Conservation (phyloP, 2,329 filamentous ascomycete genomes). For the Botrytis fragariae region DNA sequence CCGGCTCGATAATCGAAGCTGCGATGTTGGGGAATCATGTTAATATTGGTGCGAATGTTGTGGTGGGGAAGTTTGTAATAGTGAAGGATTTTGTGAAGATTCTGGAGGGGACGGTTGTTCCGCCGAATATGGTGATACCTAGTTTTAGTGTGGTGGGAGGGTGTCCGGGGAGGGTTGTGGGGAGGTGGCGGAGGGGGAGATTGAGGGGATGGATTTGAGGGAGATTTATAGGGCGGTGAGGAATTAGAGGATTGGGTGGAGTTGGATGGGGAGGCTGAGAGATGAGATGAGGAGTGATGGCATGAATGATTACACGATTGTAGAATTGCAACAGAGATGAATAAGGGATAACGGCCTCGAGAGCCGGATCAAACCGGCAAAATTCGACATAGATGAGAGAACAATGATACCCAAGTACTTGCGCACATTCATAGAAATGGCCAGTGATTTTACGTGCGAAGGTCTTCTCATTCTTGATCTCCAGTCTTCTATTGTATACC, state of each 20-base stretch:
- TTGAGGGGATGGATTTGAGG: conserved; percentile 62
- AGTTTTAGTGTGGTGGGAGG: conserved; percentile 91
- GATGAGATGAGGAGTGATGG: background rate
- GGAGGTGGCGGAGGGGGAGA: conserved; percentile 71
- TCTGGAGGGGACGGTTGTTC: conserved; percentile 78
- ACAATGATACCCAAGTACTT: conserved; percentile 10
- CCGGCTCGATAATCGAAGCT: conserved; percentile 73
- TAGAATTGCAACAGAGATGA: background rate
- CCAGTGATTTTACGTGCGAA: no score
- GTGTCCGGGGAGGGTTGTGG: conserved; percentile 73
- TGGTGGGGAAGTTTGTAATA: conserved; percentile 82
- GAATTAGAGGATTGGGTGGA: conserved; percentile 40
- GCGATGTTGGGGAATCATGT: conserved; percentile 83
- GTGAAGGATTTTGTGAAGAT: conserved; percentile 92
- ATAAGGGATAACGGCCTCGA: background rate
- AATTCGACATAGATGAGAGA: background rate
- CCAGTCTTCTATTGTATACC: background rate
- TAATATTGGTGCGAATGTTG: conserved; percentile 73
- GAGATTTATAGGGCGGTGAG: conserved; percentile 64
- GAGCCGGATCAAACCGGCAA: no score
- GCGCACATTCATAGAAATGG: background rate
- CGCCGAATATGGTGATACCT: conserved; percentile 85
- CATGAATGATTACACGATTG: background rate
- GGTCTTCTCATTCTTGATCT: background rate
- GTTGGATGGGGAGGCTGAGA: background rate